These are phyloP conservation scores for Gossypium sturtianum DNA, from an alignment of 345 rosid genomes.

Conservation along the genomic window DNA sequence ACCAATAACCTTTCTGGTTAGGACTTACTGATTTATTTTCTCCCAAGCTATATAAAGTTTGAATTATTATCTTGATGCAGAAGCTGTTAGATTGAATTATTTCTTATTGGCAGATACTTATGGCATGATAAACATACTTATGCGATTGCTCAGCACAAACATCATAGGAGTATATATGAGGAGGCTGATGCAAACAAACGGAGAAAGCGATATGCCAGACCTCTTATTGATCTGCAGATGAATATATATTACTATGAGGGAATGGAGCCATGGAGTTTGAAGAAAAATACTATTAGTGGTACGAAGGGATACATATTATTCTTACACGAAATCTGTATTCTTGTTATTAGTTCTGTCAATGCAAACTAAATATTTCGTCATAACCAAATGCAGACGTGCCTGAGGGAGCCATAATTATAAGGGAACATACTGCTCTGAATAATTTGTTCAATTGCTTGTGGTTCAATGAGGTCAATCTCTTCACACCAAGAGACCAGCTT, in stretches of 20 bases:
- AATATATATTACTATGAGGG: constrained; percentile 85
- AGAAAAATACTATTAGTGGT: constrained; percentile 74
- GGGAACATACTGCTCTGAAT: constrained; percentile 76
- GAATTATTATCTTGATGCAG: neutral
- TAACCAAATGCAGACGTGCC: constrained; percentile 75
- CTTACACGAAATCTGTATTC: neutral
- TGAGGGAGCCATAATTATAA: constrained; percentile 87
- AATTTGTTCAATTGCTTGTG: constrained; percentile 90
- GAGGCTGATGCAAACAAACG: constrained; percentile 97
- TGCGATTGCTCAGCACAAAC: constrained; percentile 95
- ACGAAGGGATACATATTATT: constrained; percentile 17
- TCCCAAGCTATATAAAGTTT: neutral
- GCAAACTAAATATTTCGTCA: neutral
- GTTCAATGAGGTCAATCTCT: constrained; percentile 94
- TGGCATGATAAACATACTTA: constrained; percentile 91
- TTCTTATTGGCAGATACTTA: constrained; percentile 51
- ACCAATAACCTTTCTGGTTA: neutral
- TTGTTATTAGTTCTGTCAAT: neutral
- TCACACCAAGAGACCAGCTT: constrained; percentile 98
- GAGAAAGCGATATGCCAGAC: constrained; percentile 88
- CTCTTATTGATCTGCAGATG: constrained; percentile 95
- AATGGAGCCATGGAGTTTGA: constrained; percentile 83
- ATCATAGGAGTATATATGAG: constrained; percentile 76
- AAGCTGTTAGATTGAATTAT: neutral
- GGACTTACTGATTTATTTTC: neutral